Evolutionary conservation across 225 moss, liverwort and hornwort species (phyloP).

Genomic region (Pleurozium schreberi): DNA sequence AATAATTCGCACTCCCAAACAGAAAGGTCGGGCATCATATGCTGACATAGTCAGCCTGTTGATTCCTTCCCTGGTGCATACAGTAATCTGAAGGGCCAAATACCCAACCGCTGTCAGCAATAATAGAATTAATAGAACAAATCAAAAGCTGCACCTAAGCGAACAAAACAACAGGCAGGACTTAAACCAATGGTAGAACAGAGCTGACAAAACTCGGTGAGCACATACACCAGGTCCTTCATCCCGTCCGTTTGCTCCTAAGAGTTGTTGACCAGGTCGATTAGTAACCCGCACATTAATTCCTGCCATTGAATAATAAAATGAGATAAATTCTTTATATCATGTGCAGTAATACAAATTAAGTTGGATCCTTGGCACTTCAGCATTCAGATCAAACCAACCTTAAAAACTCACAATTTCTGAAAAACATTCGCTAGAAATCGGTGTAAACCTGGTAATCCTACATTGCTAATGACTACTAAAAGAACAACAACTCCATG

Average conservation of each 20-base stretch:
- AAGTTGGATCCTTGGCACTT: neutral
- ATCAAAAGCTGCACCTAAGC: neutral
- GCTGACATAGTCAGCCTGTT: conserved; percentile 75
- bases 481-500: neutral
- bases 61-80: conserved; percentile 58
- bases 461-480: neutral
- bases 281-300: conserved; percentile 80
- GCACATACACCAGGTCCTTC: conserved; percentile 75
- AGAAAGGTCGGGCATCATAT: conserved; percentile 82
- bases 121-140: neutral
- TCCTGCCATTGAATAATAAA: conserved; percentile 27
- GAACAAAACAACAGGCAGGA: neutral
- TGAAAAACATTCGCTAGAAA: neutral
- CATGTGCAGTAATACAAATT: neutral
- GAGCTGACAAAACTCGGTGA: neutral
- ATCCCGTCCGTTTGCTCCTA: conserved; percentile 94
- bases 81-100: conserved; percentile 47
- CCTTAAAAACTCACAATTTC: neutral
- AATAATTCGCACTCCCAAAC: conserved; percentile 80
- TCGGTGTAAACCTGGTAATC: neutral
- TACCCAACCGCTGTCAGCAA: neutral
- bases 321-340: neutral
- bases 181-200: neutral
- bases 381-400: neutral
- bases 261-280: conserved; percentile 80